phyloP scores from a whole-genome alignment of 2,329 filamentous ascomycete species.

The Trichoderma semiorbis region DNA sequence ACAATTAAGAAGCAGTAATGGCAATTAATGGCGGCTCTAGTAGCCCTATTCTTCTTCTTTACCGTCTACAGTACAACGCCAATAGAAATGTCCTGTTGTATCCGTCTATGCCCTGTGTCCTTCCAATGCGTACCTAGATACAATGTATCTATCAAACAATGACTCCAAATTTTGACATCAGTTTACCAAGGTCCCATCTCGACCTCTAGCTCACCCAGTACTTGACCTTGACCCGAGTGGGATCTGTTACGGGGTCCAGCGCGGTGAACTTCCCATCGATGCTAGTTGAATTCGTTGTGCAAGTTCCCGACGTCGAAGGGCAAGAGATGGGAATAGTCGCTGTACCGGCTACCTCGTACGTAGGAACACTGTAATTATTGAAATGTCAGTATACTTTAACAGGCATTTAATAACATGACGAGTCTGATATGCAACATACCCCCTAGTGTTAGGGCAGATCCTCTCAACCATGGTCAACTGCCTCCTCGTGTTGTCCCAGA shows the following conservation, averaged over 20 bases:
- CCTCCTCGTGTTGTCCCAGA: conserved; percentile 32
- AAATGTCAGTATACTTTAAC: background rate
- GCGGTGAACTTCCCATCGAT: conserved; percentile 30
- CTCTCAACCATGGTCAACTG: conserved; percentile 44
- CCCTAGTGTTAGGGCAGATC: conserved; percentile 37
- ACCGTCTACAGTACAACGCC: background rate
- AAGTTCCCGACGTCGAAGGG: conserved; percentile 21
- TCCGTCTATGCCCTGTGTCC: background rate
- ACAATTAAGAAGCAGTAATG: background rate
- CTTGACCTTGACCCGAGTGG: conserved; percentile 13
- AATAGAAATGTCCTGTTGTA: background rate
- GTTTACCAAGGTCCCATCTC: background rate
- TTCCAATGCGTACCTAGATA: background rate
- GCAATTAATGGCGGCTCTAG: background rate
- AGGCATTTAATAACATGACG: background rate
- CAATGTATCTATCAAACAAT: background rate
- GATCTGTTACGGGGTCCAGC: conserved; percentile 27
- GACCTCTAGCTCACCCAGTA: conserved; percentile 10
- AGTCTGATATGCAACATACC: conserved; percentile 29
- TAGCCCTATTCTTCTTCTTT: background rate
- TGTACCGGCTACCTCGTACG: conserved; percentile 7
- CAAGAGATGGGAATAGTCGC: background rate
- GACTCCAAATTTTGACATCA: background rate
- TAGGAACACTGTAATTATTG: background rate
- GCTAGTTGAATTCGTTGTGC: conserved; percentile 31